Conservation (phyloP, 75 land plant genomes). For the Pinus albicaulis region DNA sequence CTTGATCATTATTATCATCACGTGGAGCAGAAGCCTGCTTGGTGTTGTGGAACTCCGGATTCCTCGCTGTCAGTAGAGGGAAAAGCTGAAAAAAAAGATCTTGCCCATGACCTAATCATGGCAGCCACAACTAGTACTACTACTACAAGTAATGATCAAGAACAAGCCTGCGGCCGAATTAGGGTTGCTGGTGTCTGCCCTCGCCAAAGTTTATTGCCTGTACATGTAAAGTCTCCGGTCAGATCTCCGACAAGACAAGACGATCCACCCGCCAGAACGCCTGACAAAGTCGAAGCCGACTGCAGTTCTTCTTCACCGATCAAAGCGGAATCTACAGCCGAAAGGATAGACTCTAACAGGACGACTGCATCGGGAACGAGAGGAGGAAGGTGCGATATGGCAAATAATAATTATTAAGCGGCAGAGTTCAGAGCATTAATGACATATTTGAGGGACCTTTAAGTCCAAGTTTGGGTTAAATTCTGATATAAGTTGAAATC, state of each 20-base stretch:
- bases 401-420: too few species aligned
- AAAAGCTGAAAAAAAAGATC: background rate
- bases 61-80: background rate
- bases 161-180: background rate
- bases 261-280: background rate
- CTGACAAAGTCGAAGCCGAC: background rate
- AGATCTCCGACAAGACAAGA: background rate
- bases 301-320: background rate
- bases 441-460: too few species aligned
- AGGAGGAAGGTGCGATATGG: background rate
- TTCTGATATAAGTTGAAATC: too few species aligned
- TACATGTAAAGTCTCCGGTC: background rate
- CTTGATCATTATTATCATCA: too few species aligned
- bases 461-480: too few species aligned
- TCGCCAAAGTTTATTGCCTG: background rate
- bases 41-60: background rate
- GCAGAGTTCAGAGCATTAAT: too few species aligned
- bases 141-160: background rate
- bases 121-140: background rate
- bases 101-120: background rate
- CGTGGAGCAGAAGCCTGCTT: background rate
- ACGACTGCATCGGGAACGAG: background rate
- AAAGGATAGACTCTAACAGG: background rate
- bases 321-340: background rate
- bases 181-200: background rate